Percentiles rank a stretch among this genome's conserved stretches.
These are phyloP conservation scores for Aspergillus phoenicis DNA, from an alignment of 2,329 filamentous ascomycete species.

Conservation along the genomic window DNA sequence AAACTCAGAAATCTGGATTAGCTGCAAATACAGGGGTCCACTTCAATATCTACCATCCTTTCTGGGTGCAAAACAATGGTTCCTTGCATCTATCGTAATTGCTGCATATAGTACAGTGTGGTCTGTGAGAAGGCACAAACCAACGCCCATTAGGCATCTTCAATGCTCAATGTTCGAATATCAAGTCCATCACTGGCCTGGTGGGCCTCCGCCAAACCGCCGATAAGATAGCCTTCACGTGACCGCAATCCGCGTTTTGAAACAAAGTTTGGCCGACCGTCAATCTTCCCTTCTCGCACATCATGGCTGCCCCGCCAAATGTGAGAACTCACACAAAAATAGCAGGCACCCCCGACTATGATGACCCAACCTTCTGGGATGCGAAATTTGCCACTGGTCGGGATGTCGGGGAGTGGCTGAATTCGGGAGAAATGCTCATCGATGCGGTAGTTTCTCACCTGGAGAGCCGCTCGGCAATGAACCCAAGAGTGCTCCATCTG, in stretches of 20 bases:
- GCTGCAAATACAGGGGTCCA: too few relatives aligned
- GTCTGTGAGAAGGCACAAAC: background rate
- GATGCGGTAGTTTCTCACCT: constrained; percentile 31
- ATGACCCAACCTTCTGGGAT: constrained; percentile 38
- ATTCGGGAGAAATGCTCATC: constrained; percentile 35
- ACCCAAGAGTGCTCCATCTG: constrained; percentile 35
- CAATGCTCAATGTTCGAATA: background rate
- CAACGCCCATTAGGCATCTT: background rate
- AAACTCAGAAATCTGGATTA: too few relatives aligned
- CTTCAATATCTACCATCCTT: background rate
- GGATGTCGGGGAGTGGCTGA: constrained; percentile 44
- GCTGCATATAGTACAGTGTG: background rate
- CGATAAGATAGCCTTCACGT: constrained; percentile 5
- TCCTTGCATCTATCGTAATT: background rate
- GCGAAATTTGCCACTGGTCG: constrained; percentile 37
- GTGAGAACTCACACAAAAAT: constrained; percentile 23
- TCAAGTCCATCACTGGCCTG: background rate
- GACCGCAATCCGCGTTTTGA: background rate
- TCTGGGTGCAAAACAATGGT: background rate
- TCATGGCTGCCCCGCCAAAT: constrained; percentile 21
- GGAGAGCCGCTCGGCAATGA: constrained; percentile 16
- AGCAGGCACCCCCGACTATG: constrained; percentile 37
- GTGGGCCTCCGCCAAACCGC: too few relatives aligned
- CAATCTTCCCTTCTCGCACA: constrained; percentile 4
- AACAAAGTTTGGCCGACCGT: background rate